Evolutionary conservation across 2,329 filamentous ascomycete species (phyloP), one percentile per base, ranked within the genome.

Genomic region (Zymoseptoria passerinii): DNA sequence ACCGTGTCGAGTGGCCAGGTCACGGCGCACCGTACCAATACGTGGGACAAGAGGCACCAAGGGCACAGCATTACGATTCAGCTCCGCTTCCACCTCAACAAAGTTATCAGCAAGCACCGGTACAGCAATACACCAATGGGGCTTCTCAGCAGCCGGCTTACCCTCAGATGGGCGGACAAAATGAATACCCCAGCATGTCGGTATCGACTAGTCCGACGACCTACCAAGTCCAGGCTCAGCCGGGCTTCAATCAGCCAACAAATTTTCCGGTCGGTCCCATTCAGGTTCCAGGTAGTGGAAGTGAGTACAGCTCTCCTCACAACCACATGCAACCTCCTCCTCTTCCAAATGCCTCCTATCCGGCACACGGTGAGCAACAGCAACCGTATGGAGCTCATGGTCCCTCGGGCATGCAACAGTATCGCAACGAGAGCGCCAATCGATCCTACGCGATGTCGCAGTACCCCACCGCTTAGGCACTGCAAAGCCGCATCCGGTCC

Each of bases 251-350:
- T 40, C 58, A 60, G 52, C 57, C 61, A 49, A 35, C 61, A 29
- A 53, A 59, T 1, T 65, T 65, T 52, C 64, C 66, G 50, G 58
- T 66, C 28, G 54, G 57, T 28, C 63, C 66, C 10, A 65, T 68
- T 55, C 65, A 63, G 59, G 60, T 65, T 13, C 59, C 61, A n/a
- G 53, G 61, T 19, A 52, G 56, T 27, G 59, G 35, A 3, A 48
- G 56, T n/a, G 63, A 63, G 48, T 67, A 67, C 58, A 58, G 57
- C 10, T 59, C 63, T 52, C 61, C 65, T 13, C 65, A 68, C 23
- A 59, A 61, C 27, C 66, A 66, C 40, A 64, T 70, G 64, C 67
- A 67, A 50, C 61, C 67, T 29, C 67, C 64, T 20, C 63, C 66
- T 50, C 55, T 66, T 2, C 58, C 66, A 16, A 59, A 62, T 40